Evolutionary conservation across 169 alveolate genomes (phyloP), one percentile per base, ranked within the genome.

Genomic region (Cryptosporidium tyzzeri): DNA sequence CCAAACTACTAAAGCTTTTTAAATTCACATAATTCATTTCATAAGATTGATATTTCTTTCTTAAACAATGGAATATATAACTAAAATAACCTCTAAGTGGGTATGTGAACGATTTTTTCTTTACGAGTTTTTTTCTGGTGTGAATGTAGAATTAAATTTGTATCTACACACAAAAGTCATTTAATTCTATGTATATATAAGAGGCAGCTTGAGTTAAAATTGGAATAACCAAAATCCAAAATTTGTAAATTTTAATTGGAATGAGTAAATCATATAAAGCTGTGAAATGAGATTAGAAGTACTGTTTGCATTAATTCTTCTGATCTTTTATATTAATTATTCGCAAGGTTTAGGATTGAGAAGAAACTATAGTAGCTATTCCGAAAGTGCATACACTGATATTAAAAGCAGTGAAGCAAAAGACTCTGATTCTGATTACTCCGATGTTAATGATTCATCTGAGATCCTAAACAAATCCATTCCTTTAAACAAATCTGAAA

Each of bases 351-450:
- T 65, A n/a, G 29, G 23, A 8, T 51, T 65, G 4, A 65, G 33
- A 65, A 31, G 6, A 35, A 10, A 14, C 33, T 65, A 26, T 31
- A 10, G 1, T 26, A 29, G 10, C 18, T 65, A 65, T 10, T 65
- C 71, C 14, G 71, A 65, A 26, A 65, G 35, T 33, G 71, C 71
- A n/a, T 10, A 65, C 8, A 31, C 71, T 14, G 71, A 65, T 18
- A 10, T n/a, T 55, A 23, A n/a, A 26, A 33, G 33, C 50, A 37
- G 53, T 33, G 21, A 35, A 8, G 5, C 21, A 5, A 29, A 37
- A 14, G 71, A n/a, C 29, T 65, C 71, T 14, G 71, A 35, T 8
- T 65, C 71, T 3, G 48, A 8, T 2, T 65, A 35, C 5, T 8
- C 35, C 2, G 23, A 21, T 12, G 18, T 2, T 1, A 55, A 26